Evolutionary conservation across 129 eudicot genomes (phyloP).

Genomic region (Cynara cardunculus): DNA sequence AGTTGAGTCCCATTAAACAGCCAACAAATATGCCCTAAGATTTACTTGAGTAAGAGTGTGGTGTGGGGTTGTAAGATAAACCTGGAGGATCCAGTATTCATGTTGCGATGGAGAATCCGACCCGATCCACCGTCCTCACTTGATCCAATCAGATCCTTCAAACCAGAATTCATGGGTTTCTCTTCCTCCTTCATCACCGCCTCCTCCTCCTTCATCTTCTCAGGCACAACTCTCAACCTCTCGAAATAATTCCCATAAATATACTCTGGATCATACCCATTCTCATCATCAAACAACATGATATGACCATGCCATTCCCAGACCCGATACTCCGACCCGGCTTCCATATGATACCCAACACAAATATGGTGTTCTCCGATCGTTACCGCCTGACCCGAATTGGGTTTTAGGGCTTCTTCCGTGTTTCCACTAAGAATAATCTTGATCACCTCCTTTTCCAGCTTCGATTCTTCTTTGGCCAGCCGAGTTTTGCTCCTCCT

Average conservation of each 20-base stretch:
- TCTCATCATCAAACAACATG: slow-evolving; percentile 86
- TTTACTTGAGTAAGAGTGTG: too few species aligned
- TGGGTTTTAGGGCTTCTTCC: slow-evolving; percentile 73
- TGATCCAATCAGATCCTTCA: slow-evolving; percentile 66
- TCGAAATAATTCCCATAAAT: slow-evolving; percentile 90
- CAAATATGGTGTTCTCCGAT: slow-evolving; percentile 85
- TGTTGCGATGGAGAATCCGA: slow-evolving; percentile 61
- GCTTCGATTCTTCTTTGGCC: slow-evolving; percentile 74
- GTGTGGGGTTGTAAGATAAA: slow-evolving; percentile 6
- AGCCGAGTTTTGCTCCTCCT: slow-evolving; percentile 40
- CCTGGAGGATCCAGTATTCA: slow-evolving; percentile 64
- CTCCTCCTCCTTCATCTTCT: slow-evolving; percentile 23
- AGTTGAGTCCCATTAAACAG: neutral
- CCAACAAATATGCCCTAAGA: neutral
- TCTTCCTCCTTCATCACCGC: slow-evolving; percentile 26
- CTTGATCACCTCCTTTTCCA: slow-evolving; percentile 65
- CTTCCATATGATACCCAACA: slow-evolving; percentile 76
- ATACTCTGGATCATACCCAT: slow-evolving; percentile 82
- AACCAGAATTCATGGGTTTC: slow-evolving; percentile 39
- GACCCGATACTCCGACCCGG: slow-evolving; percentile 76
- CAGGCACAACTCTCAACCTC: slow-evolving; percentile 30
- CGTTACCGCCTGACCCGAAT: slow-evolving; percentile 82
- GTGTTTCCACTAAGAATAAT: slow-evolving; percentile 52
- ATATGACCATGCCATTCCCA: slow-evolving; percentile 99
- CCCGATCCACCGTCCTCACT: slow-evolving; percentile 37